These are phyloP conservation scores for Phaeosphaeriaceae sp. DNA, from an alignment of 2,329 filamentous ascomycete species.

Conservation along the genomic window DNA sequence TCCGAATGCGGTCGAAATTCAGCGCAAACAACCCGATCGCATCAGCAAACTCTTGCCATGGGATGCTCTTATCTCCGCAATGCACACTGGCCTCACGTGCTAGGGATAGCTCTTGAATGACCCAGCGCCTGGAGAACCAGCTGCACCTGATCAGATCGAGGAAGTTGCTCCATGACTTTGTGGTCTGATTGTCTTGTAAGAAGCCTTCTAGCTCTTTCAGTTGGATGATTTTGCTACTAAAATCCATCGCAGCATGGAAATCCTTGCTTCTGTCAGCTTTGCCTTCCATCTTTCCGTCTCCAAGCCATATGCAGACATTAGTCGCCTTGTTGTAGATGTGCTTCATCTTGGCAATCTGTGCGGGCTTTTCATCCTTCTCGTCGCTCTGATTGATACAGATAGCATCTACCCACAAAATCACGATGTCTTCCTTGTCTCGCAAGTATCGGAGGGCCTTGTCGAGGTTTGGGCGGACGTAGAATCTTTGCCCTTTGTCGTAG, in stretches of 20 bases:
- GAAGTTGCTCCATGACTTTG: background rate
- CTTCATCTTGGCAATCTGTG: slow-evolving; percentile 12
- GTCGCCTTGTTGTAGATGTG: slow-evolving; percentile 10
- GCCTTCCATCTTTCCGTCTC: background rate
- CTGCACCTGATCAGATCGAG: slow-evolving; percentile 2
- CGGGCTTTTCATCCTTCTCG: slow-evolving; percentile 4
- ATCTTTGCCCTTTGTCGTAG: background rate
- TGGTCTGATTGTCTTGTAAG: background rate
- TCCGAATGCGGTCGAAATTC: slow-evolving; percentile 7
- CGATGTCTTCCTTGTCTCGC: background rate
- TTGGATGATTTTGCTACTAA: background rate
- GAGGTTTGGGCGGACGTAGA: slow-evolving; percentile 8
- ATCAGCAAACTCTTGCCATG: slow-evolving; percentile 35
- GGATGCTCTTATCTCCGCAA: slow-evolving; percentile 24
- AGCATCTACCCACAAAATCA: slow-evolving; percentile 10
- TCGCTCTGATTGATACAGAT: slow-evolving; percentile 19
- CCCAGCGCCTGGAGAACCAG: slow-evolving; percentile 13
- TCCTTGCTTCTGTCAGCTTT: background rate
- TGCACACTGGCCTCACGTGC: slow-evolving; percentile 11
- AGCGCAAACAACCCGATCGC: slow-evolving; percentile 22
- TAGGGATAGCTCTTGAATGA: slow-evolving; percentile 16
- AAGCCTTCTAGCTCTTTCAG: background rate
- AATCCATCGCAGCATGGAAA: background rate
- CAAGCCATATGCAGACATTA: slow-evolving; percentile 5
- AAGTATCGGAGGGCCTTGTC: background rate